phyloP scores from a whole-genome alignment of 352 stramenopile species.

The Aphanomyces invadans region DNA sequence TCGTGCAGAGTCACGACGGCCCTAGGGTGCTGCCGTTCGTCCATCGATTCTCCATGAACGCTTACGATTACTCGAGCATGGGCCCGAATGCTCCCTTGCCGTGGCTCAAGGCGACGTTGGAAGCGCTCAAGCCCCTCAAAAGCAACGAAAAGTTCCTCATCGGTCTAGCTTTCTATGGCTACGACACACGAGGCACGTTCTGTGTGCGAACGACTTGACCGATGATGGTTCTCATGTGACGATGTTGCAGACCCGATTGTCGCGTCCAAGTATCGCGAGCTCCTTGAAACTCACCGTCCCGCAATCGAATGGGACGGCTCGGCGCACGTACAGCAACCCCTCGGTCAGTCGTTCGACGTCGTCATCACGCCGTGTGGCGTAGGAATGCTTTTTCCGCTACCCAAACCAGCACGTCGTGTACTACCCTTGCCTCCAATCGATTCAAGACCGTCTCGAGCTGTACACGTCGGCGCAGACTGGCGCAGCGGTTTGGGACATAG shows the following conservation, averaged over 20 bases:
- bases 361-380: neutral
- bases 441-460: conserved; percentile 54
- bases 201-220: neutral
- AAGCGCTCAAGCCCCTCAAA: conserved; percentile 31
- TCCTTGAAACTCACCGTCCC: conserved; percentile 15
- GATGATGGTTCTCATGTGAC: neutral
- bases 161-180: conserved; percentile 73
- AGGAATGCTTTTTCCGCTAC: conserved; percentile 69
- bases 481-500: conserved; percentile 68
- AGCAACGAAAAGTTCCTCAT: conserved; percentile 46
- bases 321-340: conserved; percentile 26
- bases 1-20: neutral
- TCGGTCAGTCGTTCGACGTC: neutral
- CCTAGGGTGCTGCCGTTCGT: conserved; percentile 46
- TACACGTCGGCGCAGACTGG: conserved; percentile 42
- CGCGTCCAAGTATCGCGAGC: conserved; percentile 25
- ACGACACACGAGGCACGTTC: conserved; percentile 50
- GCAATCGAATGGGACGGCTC: conserved; percentile 28
- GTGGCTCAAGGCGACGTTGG: conserved; percentile 56
- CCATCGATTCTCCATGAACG: conserved; percentile 77
- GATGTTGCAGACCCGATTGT: conserved; percentile 29
- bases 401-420: conserved; percentile 45
- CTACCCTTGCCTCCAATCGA: conserved; percentile 76
- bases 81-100: conserved; percentile 59
- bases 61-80: conserved; percentile 57